A percentile compares a stretch with the other conserved stretches of the same genome.
These are phyloP conservation scores for Populus trichocarpa DNA, from an alignment of 441 rosid species.

Conservation along the genomic window DNA sequence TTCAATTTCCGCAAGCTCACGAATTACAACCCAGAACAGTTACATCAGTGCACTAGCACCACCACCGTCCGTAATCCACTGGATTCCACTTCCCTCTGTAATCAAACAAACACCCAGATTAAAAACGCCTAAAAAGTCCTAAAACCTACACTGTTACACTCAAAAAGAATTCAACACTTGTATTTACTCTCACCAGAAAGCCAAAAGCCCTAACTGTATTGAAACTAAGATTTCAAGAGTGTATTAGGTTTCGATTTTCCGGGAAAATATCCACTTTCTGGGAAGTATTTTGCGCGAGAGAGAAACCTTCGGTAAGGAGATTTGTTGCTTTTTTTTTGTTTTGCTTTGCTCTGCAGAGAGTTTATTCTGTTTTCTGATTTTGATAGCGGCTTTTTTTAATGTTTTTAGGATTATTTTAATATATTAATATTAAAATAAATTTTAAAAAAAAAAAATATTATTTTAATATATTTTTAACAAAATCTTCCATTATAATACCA, in stretches of 20 bases:
- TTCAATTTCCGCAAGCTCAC: slow-evolving; percentile 58
- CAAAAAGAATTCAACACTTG: background rate
- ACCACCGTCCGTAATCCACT: slow-evolving; percentile 30
- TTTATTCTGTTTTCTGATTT: background rate
- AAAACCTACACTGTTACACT: background rate
- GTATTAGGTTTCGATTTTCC: background rate
- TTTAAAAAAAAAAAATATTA: too few species aligned
- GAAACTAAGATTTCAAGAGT: background rate
- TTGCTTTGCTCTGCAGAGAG: background rate
- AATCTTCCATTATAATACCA: too few species aligned
- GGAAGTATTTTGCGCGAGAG: background rate
- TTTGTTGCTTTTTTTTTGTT: background rate
- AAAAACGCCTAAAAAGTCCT: background rate
- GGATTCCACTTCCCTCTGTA: slow-evolving; percentile 1
- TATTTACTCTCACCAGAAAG: background rate
- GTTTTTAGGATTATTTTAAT: too few species aligned
- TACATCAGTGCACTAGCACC: slow-evolving; percentile 50
- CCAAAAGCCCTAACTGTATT: background rate
- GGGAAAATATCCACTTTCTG: background rate
- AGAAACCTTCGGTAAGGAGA: background rate
- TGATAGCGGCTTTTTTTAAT: too few species aligned
- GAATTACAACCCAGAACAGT: slow-evolving; percentile 48
- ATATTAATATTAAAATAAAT: too few species aligned
- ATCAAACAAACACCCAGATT: background rate
- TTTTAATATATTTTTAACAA: too few species aligned